Percentiles rank a stretch among this genome's conserved stretches.
Evolutionary conservation across 352 stramenopile species (phyloP).

Genomic region (Sclerospora graminicola): DNA sequence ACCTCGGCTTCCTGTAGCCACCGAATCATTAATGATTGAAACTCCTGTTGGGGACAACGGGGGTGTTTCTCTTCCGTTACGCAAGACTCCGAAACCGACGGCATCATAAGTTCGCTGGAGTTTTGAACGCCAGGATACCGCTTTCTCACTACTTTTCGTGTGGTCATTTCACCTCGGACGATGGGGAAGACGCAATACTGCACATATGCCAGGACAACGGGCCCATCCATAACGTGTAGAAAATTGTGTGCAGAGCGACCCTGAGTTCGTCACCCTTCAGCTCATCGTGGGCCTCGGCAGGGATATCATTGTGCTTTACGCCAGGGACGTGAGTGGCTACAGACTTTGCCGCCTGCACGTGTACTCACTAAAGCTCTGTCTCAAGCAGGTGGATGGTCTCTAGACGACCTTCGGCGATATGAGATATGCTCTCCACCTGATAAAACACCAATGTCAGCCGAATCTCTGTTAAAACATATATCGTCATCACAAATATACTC

Average conservation of each 20-base stretch:
- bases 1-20: constrained; percentile 5
- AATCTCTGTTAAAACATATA: too few relatives aligned
- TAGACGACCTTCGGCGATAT: constrained; percentile 48
- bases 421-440: constrained; percentile 57
- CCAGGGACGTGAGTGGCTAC: constrained; percentile 13
- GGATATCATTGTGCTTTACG: constrained; percentile 2
- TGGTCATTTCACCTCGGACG: constrained; percentile 27
- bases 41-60: constrained; percentile 20
- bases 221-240: constrained; percentile 42
- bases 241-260: constrained; percentile 38
- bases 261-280: constrained; percentile 10
- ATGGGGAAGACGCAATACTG: constrained; percentile 45
- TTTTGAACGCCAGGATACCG: constrained; percentile 4
- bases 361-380: constrained; percentile 53
- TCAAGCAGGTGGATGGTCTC: constrained; percentile 69
- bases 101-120: constrained; percentile 8
- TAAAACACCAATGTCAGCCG: constrained; percentile 3
- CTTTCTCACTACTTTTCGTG: constrained; percentile 21
- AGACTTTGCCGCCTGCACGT: constrained; percentile 33
- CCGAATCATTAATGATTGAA: constrained; percentile 13
- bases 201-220: constrained; percentile 29
- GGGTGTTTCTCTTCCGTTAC: constrained; percentile 15
- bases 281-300: constrained; percentile 5
- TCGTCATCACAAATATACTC: too few relatives aligned
- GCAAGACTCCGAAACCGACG: constrained; percentile 16